These are phyloP conservation scores for Pythium monospermum DNA, from an alignment of 352 stramenopile genomes.

Conservation along the genomic window DNA sequence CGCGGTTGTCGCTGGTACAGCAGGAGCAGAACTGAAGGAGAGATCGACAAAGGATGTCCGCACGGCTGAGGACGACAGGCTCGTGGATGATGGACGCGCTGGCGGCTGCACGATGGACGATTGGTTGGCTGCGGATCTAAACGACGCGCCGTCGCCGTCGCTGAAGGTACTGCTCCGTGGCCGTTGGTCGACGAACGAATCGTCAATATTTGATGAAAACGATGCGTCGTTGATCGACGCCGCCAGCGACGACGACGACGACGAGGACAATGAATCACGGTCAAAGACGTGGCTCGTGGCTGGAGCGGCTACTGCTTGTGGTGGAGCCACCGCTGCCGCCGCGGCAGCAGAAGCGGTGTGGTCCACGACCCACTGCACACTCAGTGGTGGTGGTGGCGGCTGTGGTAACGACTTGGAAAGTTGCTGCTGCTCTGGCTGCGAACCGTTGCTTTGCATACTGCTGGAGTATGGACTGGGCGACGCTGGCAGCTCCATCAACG, in stretches of 20 bases:
- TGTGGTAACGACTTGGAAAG: no score
- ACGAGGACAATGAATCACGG: conserved; percentile 4
- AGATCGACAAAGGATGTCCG: no score
- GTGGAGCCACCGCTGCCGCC: not conserved
- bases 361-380: conserved; percentile 13
- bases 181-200: conserved; percentile 13
- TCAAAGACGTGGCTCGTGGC: not conserved
- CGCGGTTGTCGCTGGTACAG: no score
- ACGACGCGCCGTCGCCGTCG: not conserved
- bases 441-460: not conserved
- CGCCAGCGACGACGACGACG: conserved; percentile 9
- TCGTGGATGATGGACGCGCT: no score
- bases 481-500: conserved; percentile 12
- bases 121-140: no score
- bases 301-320: no score
- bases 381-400: not conserved
- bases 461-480: conserved; percentile 1
- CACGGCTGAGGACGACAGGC: no score
- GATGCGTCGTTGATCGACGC: conserved; percentile 7
- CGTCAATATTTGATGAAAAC: conserved; percentile 20
- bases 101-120: no score
- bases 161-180: conserved; percentile 4
- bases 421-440: not conserved
- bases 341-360: conserved; percentile 2
- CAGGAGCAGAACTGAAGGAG: not conserved